Evolutionary conservation across 106 monocot genomes (phyloP).

Genomic region (Dendrobium catenatum): DNA sequence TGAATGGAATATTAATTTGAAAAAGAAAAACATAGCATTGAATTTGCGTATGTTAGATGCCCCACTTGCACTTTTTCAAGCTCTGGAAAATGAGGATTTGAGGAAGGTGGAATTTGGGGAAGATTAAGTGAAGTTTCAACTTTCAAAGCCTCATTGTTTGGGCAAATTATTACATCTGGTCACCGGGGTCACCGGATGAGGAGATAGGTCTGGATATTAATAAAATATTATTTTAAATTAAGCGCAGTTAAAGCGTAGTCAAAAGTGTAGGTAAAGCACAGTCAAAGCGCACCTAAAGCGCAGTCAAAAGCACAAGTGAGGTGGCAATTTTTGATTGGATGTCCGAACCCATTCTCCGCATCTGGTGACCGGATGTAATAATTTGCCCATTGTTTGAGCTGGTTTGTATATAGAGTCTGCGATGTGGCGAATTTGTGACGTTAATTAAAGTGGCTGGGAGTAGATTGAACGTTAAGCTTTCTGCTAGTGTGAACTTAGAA

Average conservation of each 20-base stretch:
- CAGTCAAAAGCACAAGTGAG: too few species aligned
- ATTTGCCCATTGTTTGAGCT: background rate
- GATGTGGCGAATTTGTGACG: background rate
- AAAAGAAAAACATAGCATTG: too few species aligned
- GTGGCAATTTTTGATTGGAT: too few species aligned
- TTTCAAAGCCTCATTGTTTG: background rate
- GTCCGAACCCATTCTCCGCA: too few species aligned
- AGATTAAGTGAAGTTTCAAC: background rate
- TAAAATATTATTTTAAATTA: too few species aligned
- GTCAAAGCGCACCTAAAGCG: too few species aligned
- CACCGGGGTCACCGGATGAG: too few species aligned
- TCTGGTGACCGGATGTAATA: too few species aligned
- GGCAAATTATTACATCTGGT: background rate
- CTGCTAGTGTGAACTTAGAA: background rate
- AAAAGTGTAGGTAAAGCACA: too few species aligned
- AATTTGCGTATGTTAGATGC: background rate
- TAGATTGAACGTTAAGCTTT: background rate
- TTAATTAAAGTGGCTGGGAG: background rate
- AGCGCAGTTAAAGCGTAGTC: too few species aligned
- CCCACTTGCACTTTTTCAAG: background rate
- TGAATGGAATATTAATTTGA: too few species aligned
- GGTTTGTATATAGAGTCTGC: background rate
- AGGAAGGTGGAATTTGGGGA: background rate
- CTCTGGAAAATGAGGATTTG: background rate
- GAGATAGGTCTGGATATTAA: too few species aligned